A percentile compares a stretch with the other conserved stretches of the same genome.
phyloP scores from a whole-genome alignment of 495 filamentous ascomycete species.

The Halenospora varia region DNA sequence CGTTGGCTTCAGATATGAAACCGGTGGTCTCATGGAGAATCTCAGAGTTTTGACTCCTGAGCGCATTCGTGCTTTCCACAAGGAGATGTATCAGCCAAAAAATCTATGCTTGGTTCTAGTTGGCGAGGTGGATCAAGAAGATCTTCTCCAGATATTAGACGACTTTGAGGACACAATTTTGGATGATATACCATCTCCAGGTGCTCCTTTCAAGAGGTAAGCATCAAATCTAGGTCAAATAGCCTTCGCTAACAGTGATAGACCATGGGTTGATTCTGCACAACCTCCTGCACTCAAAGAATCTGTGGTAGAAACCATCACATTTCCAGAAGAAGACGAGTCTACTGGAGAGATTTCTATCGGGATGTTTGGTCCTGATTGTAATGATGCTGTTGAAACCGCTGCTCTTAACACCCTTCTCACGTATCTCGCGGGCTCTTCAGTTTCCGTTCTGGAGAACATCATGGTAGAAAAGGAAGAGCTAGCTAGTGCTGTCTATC shows the following conservation, averaged over 20 bases:
- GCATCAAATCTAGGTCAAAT: background rate
- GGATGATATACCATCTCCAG: conserved; percentile 67
- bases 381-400: conserved; percentile 55
- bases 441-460: conserved; percentile 88
- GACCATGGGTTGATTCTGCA: conserved; percentile 87
- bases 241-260: conserved; percentile 21
- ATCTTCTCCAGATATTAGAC: conserved; percentile 77
- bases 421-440: conserved; percentile 85
- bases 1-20: conserved; percentile 93
- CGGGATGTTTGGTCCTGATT: conserved; percentile 79
- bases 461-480: conserved; percentile 91
- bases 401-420: conserved; percentile 73
- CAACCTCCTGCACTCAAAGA: conserved; percentile 66
- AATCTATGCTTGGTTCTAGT: conserved; percentile 89
- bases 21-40: conserved; percentile 92
- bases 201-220: conserved; percentile 68
- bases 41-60: conserved; percentile 81
- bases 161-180: conserved; percentile 85
- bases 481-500: conserved; percentile 76
- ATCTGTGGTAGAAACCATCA: conserved; percentile 68
- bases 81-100: conserved; percentile 96
- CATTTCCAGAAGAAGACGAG: conserved; percentile 97
- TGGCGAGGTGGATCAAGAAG: conserved; percentile 79
- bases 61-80: conserved; percentile 87
- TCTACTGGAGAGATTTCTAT: conserved; percentile 81